phyloP scores from a whole-genome alignment of 441 rosid genomes.

The Adansonia rubrostipa region DNA sequence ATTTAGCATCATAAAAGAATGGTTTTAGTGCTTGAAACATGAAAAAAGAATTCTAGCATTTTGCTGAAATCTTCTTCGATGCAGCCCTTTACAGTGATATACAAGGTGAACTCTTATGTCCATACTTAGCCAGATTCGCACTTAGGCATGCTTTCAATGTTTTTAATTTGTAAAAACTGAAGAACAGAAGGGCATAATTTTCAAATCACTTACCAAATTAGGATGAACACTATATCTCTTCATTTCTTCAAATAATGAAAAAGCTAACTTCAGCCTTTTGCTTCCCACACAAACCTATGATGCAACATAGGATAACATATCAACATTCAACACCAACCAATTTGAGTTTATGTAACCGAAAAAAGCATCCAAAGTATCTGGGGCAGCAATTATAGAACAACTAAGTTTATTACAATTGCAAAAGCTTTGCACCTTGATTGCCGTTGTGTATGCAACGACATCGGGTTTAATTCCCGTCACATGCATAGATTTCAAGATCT shows the following conservation, averaged over 20 bases:
- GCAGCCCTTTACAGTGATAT: background rate
- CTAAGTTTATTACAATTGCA: slow-evolving; percentile 21
- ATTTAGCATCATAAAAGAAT: slow-evolving; percentile 3
- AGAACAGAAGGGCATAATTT: background rate
- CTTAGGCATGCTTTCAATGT: background rate
- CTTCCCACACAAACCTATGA: slow-evolving; percentile 72
- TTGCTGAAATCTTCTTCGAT: background rate
- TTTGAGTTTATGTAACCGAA: slow-evolving; percentile 23
- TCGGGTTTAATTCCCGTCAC: slow-evolving; percentile 75
- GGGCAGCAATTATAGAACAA: slow-evolving; percentile 25
- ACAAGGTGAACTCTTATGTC: slow-evolving; percentile 6
- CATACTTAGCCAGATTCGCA: background rate
- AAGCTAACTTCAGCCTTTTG: slow-evolving; percentile 65
- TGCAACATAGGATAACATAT: slow-evolving; percentile 30
- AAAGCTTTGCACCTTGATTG: slow-evolving; percentile 70
- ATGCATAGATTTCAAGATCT: slow-evolving; percentile 86
- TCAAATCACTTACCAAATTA: slow-evolving; percentile 60
- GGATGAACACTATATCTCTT: slow-evolving; percentile 73
- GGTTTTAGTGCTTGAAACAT: background rate
- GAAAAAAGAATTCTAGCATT: background rate
- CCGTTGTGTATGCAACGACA: slow-evolving; percentile 88
- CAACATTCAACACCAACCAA: slow-evolving; percentile 27
- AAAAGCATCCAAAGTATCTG: background rate
- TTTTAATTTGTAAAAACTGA: background rate
- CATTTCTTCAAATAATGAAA: slow-evolving; percentile 82